These are phyloP conservation scores for Thielaviopsis ethacetica DNA, from an alignment of 2,329 filamentous ascomycete species.

Conservation along the genomic window DNA sequence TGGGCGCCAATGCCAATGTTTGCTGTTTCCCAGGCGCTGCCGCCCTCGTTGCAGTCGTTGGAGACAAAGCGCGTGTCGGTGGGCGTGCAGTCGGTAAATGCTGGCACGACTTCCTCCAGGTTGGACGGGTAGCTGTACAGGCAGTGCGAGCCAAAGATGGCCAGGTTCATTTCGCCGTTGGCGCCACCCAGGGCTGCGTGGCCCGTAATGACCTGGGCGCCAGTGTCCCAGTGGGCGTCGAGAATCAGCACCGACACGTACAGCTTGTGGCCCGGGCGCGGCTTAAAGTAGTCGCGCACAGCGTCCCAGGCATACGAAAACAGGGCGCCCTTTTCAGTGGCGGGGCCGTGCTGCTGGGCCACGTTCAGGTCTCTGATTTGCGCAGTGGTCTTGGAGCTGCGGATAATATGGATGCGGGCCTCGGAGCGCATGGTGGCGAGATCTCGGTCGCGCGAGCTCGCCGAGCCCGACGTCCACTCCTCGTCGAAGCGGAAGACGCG, in stretches of 20 bases:
- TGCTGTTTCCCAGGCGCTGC: constrained; percentile 89
- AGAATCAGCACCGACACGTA: constrained; percentile 79
- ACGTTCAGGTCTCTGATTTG: constrained; percentile 65
- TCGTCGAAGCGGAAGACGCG: constrained; percentile 85
- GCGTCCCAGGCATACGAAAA: constrained; percentile 65
- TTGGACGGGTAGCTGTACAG: constrained; percentile 80
- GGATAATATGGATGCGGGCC: constrained; percentile 75
- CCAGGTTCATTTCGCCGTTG: constrained; percentile 59
- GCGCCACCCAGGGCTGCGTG: constrained; percentile 73
- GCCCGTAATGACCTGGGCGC: constrained; percentile 51
- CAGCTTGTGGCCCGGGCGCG: constrained; percentile 60
- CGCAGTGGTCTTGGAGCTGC: constrained; percentile 65
- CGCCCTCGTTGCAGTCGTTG: constrained; percentile 74
- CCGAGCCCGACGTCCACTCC: constrained; percentile 75
- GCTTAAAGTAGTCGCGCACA: constrained; percentile 60
- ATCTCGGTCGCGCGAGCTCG: constrained; percentile 58
- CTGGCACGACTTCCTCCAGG: constrained; percentile 77
- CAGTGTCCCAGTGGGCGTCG: constrained; percentile 75
- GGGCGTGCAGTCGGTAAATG: constrained; percentile 78
- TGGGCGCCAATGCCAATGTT: constrained; percentile 90
- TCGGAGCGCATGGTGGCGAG: constrained; percentile 69
- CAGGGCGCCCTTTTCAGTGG: constrained; percentile 54
- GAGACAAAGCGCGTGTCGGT: constrained; percentile 68
- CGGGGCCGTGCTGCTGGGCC: constrained; percentile 60
- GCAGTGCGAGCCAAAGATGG: constrained; percentile 82